phyloP scores from a whole-genome alignment of 1,284 basidiomycete species.

The Ustanciosporium gigantosporum region DNA sequence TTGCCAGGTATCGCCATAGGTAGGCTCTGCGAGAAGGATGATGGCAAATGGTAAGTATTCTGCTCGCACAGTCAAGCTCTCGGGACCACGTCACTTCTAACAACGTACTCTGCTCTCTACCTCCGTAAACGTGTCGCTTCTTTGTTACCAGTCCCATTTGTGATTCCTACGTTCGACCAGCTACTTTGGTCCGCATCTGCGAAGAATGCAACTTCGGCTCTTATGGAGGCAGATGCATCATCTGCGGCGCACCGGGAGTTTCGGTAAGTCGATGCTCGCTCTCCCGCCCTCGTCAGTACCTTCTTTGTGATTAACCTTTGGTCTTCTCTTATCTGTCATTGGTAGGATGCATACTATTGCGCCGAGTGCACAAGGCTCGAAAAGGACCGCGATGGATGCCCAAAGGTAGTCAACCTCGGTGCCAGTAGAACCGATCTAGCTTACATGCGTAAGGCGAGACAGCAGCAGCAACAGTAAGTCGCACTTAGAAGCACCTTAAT shows the following conservation, averaged over 20 bases:
- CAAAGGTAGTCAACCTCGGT: constrained; percentile 95
- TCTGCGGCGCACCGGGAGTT: constrained; percentile 67
- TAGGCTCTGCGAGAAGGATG: constrained; percentile 96
- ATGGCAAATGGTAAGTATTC: constrained; percentile 89
- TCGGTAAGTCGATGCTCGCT: constrained; percentile 40
- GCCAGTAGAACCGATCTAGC: constrained; percentile 61
- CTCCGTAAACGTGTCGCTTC: not conserved
- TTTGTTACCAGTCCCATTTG: constrained; percentile 78
- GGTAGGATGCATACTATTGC: constrained; percentile 59
- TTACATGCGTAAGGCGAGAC: constrained; percentile 48
- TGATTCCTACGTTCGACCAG: constrained; percentile 97
- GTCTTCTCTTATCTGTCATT: no score
- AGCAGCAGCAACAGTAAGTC: constrained; percentile 42
- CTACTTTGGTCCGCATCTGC: constrained; percentile 95
- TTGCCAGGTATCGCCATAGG: constrained; percentile 94
- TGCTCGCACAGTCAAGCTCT: no score
- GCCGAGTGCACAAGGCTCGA: constrained; percentile 82
- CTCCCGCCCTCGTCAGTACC: no score
- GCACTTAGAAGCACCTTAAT: not conserved
- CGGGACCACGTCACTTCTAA: no score
- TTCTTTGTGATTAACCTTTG: no score
- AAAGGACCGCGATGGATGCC: constrained; percentile 97
- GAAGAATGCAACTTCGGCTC: constrained; percentile 98
- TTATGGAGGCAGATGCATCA: constrained; percentile 94
- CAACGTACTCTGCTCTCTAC: not conserved